These are phyloP conservation scores for Conticribra guillardii DNA, from an alignment of 108 stramenopile genomes.

Conservation along the genomic window DNA sequence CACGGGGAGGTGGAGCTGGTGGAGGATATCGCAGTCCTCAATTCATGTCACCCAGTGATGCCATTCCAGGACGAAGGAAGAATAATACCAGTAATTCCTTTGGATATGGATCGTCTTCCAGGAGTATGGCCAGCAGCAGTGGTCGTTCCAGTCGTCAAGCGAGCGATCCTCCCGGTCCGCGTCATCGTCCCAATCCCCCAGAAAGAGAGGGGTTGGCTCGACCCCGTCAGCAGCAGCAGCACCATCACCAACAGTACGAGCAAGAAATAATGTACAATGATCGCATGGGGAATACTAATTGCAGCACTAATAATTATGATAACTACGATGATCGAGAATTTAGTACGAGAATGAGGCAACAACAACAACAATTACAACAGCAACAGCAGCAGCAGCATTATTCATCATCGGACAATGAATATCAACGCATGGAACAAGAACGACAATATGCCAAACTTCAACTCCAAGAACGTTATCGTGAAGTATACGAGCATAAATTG, in stretches of 20 bases:
- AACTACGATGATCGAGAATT: not conserved
- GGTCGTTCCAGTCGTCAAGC: not conserved
- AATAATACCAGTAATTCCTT: too few species aligned
- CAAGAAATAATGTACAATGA: slow-evolving; percentile 2
- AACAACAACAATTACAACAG: slow-evolving; percentile 23
- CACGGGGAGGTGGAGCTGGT: too few species aligned
- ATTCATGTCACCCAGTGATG: not conserved
- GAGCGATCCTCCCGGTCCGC: slow-evolving; percentile 21
- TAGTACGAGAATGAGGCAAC: slow-evolving; percentile 15
- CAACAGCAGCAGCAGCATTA: slow-evolving; percentile 23
- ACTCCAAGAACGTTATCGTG: not conserved
- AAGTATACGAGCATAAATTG: not conserved
- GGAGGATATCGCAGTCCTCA: too few species aligned
- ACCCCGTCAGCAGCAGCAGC: slow-evolving; percentile 16
- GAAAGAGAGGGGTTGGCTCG: slow-evolving; percentile 31
- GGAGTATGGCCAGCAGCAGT: not conserved
- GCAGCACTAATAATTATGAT: not conserved
- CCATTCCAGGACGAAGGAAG: not conserved
- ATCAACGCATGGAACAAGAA: not conserved
- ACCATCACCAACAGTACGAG: not conserved
- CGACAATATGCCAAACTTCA: not conserved
- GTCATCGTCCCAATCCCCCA: slow-evolving; percentile 30
- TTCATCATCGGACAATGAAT: not conserved
- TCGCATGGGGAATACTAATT: not conserved
- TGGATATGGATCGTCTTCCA: not conserved